These are phyloP conservation scores for Botryotinia calthae DNA, from an alignment of 2,329 filamentous ascomycete genomes.

Conservation along the genomic window DNA sequence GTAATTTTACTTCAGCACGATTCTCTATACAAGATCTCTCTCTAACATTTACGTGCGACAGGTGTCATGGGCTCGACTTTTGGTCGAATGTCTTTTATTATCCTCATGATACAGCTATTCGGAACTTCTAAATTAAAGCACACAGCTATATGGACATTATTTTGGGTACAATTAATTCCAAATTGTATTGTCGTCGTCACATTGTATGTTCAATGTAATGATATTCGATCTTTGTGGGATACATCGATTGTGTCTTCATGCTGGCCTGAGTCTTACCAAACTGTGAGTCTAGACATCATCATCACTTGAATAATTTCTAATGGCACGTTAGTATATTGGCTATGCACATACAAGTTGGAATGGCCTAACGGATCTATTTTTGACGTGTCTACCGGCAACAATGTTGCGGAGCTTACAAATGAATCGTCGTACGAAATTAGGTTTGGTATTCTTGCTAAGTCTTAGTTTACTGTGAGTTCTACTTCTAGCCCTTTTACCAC, in stretches of 20 bases:
- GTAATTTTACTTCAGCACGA: neutral
- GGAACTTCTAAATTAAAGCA: constrained; percentile 19
- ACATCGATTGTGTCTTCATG: constrained; percentile 17
- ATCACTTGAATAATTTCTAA: neutral
- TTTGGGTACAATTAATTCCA: constrained; percentile 20
- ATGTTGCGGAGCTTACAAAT: constrained; percentile 27
- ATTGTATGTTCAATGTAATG: constrained; percentile 25
- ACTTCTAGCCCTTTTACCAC: neutral
- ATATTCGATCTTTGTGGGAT: constrained; percentile 25
- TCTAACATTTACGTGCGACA: neutral
- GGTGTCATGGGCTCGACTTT: constrained; percentile 27
- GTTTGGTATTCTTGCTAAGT: constrained; percentile 22
- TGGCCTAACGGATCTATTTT: constrained; percentile 23
- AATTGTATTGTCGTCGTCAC: constrained; percentile 22
- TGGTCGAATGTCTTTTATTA: constrained; percentile 23
- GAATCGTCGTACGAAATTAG: constrained; percentile 22
- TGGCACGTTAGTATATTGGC: constrained; percentile 3
- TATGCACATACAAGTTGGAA: constrained; percentile 20
- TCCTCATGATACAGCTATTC: constrained; percentile 27
- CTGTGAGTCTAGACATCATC: constrained; percentile 12
- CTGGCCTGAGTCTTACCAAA: constrained; percentile 21
- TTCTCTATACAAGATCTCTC: neutral
- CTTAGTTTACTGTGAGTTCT: constrained; percentile 25
- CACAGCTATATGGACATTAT: constrained; percentile 21
- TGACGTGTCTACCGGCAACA: constrained; percentile 23